A percentile compares a stretch with the other conserved stretches of the same genome.
Conservation (phyloP, 305 asterid genomes). For the Coffea humblotiana region DNA sequence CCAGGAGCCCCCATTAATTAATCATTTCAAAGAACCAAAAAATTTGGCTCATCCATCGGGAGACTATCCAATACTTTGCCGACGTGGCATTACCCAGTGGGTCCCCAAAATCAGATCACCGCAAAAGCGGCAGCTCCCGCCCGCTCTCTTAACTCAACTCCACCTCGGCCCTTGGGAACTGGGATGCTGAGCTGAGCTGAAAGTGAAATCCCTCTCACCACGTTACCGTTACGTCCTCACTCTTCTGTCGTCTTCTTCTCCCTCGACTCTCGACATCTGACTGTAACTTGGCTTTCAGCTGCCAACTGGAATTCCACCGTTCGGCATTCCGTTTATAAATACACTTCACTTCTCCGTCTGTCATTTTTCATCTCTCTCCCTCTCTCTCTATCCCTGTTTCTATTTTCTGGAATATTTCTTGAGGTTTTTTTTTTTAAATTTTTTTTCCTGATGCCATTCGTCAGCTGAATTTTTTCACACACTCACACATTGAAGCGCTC, state of each 20-base stretch:
- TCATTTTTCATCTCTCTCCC: background rate
- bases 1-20: too few species aligned
- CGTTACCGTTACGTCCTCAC: background rate
- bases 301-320: constrained; percentile 1
- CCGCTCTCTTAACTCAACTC: too few species aligned
- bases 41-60: background rate
- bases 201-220: background rate
- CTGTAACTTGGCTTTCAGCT: background rate
- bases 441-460: background rate
- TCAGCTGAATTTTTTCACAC: background rate
- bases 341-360: background rate
- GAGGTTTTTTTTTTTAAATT: background rate
- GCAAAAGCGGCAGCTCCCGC: background rate
- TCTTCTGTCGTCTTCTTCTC: background rate
- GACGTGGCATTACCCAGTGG: background rate
- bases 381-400: background rate
- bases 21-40: background rate
- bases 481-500: background rate
- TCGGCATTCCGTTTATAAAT: background rate
- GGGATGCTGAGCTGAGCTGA: too few species aligned
- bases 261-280: background rate
- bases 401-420: background rate
- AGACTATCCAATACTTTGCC: background rate
- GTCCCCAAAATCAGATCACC: background rate
- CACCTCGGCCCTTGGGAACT: too few species aligned